Conservation (phyloP, 805 yeast species). For the Candida maris region DNA sequence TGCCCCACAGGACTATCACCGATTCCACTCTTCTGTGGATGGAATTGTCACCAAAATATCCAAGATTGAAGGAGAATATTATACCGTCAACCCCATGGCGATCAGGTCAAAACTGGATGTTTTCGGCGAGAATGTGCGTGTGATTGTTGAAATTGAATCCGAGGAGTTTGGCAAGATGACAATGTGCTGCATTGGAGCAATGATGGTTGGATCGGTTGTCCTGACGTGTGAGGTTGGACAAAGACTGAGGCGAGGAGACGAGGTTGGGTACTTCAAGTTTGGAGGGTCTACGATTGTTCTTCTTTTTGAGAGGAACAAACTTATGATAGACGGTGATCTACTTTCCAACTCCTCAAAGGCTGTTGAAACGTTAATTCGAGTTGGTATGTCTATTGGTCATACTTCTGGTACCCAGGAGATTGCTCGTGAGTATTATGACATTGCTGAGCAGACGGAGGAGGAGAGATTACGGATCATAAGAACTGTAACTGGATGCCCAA, state of each 20-base stretch:
- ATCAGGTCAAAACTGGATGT: conserved; percentile 84
- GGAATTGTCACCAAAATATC: conserved; percentile 67
- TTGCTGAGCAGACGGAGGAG: conserved; percentile 44
- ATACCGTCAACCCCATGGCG: conserved; percentile 98
- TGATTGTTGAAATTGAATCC: conserved; percentile 72
- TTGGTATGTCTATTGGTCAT: conserved; percentile 93
- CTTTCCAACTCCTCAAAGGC: conserved; percentile 60
- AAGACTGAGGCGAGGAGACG: conserved; percentile 63
- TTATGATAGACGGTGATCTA: conserved; percentile 72
- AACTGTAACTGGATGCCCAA: conserved; percentile 46
- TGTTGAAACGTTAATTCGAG: conserved; percentile 79
- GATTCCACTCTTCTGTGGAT: conserved; percentile 85
- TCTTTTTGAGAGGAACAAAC: conserved; percentile 48
- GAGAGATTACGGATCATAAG: conserved; percentile 49
- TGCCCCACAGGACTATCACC: conserved; percentile 96
- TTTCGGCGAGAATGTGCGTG: conserved; percentile 85
- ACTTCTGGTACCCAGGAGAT: conserved; percentile 45
- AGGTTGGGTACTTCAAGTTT: conserved; percentile 90
- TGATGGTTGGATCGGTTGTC: conserved; percentile 96
- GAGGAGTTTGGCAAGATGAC: conserved; percentile 73
- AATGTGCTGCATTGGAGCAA: conserved; percentile 87
- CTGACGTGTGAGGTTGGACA: conserved; percentile 64
- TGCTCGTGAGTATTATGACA: conserved; percentile 40
- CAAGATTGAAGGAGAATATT: conserved; percentile 82
- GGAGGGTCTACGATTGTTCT: conserved; percentile 89